phyloP scores from a whole-genome alignment of 2,329 filamentous ascomycete genomes.

The Lasiodiplodia citricola region DNA sequence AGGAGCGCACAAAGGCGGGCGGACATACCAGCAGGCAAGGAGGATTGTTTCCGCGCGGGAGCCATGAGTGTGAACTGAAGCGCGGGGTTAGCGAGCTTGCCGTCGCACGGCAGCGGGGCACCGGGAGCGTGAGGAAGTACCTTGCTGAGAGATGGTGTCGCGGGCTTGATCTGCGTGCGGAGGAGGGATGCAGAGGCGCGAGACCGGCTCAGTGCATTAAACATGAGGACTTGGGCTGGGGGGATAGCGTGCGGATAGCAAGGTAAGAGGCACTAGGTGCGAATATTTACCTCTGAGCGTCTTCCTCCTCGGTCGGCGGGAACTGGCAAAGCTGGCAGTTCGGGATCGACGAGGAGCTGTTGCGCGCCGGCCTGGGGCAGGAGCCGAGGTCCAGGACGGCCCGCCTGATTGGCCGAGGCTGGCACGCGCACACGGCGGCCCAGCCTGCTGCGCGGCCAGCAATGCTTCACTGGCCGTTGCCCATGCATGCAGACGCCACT shows the following conservation, averaged over 20 bases:
- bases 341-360: conserved; percentile 18
- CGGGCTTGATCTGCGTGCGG: conserved; percentile 38
- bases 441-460: neutral
- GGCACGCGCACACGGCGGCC: conserved; percentile 1
- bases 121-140: conserved; percentile 30
- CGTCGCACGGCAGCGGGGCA: conserved; percentile 11
- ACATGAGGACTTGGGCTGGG: conserved; percentile 36
- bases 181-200: conserved; percentile 44
- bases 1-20: conserved; percentile 31
- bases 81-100: conserved; percentile 3
- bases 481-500: neutral
- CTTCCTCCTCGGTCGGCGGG: conserved; percentile 26
- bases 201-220: conserved; percentile 47
- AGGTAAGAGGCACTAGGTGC: neutral
- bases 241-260: neutral
- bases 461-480: neutral
- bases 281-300: conserved; percentile 15
- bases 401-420: conserved; percentile 17
- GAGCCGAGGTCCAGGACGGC: conserved; percentile 20
- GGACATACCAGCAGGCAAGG: conserved; percentile 52
- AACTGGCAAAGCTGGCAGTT: conserved; percentile 21
- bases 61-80: conserved; percentile 43
- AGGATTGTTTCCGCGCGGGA: conserved; percentile 47
- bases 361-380: conserved; percentile 5
- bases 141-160: conserved; percentile 35